Percentiles rank a stretch among this genome's conserved stretches.
Evolutionary conservation across 768 basidiomycete species (phyloP).

Genomic region (Tephrocybe rancida): DNA sequence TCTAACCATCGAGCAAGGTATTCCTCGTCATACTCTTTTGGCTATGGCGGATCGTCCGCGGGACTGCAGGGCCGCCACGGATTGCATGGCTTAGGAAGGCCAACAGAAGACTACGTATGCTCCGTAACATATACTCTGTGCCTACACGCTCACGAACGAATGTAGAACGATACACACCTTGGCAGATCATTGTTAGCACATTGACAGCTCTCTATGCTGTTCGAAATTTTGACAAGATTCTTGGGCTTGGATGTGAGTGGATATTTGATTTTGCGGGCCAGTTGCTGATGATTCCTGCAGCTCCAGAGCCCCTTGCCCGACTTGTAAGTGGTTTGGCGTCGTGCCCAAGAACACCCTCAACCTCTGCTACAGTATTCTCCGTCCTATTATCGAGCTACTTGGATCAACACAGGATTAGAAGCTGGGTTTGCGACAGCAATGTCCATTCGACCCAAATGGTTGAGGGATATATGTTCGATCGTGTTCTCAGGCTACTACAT

Average conservation of each 20-base stretch:
- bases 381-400: conserved; percentile 94
- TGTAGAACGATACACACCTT: conserved; percentile 88
- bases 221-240: conserved; percentile 81
- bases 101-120: conserved; percentile 65
- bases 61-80: conserved; percentile 64
- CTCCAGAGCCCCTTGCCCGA: conserved; percentile 90
- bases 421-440: conserved; percentile 97
- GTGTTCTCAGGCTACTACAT: conserved; percentile 92
- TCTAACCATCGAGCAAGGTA: conserved; percentile 51
- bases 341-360: not conserved
- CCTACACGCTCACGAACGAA: not conserved
- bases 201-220: conserved; percentile 83
- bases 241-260: conserved; percentile 76
- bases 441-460: conserved; percentile 89
- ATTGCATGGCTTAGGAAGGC: conserved; percentile 62
- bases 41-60: conserved; percentile 76
- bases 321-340: conserved; percentile 55
- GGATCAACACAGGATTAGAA: conserved; percentile 93
- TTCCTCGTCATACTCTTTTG: conserved; percentile 92
- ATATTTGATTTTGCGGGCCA: not conserved
- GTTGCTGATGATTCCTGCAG: conserved; percentile 36
- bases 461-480: conserved; percentile 84
- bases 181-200: conserved; percentile 89
- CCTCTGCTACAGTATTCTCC: conserved; percentile 71
- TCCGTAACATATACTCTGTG: not conserved